Evolutionary conservation across 1,139 yeast species (phyloP).

Genomic region (Hyphopichia pseudoburtonii): DNA sequence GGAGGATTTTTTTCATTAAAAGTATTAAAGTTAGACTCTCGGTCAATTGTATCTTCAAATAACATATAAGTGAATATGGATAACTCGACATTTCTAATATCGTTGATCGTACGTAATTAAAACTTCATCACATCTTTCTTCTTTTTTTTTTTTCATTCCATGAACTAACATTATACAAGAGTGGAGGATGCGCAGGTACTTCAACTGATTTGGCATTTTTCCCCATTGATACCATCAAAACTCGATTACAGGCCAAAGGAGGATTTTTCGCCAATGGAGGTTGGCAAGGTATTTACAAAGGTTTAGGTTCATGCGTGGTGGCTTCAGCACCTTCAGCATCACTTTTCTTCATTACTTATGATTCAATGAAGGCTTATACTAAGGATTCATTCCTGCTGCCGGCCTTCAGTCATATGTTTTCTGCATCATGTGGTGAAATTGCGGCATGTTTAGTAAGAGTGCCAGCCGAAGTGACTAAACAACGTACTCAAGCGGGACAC

Average conservation of each 20-base stretch:
- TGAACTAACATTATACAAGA: conserved; percentile 34
- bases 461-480: conserved; percentile 96
- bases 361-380: conserved; percentile 61
- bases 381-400: conserved; percentile 37
- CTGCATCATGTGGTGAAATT: conserved; percentile 88
- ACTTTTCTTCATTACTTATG: conserved; percentile 86
- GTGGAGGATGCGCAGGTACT: conserved; percentile 97
- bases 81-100: conserved; percentile 22
- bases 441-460: conserved; percentile 93
- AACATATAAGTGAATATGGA: conserved; percentile 25
- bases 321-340: conserved; percentile 97
- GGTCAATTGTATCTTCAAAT: too few species aligned
- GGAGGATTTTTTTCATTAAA: too few species aligned
- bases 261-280: conserved; percentile 94
- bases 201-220: conserved; percentile 91
- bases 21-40: too few species aligned
- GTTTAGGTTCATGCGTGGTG: conserved; percentile 88
- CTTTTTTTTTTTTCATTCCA: too few species aligned
- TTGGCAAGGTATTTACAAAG: conserved; percentile 85
- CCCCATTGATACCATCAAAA: conserved; percentile 93
- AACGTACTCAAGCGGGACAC: conserved; percentile 78
- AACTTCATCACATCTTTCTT: too few species aligned
- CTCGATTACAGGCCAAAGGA: conserved; percentile 91
- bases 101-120: conserved; percentile 30
- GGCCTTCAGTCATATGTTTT: conserved; percentile 68